phyloP scores from a whole-genome alignment of 352 stramenopile species.

The Phytophthora citricola region DNA sequence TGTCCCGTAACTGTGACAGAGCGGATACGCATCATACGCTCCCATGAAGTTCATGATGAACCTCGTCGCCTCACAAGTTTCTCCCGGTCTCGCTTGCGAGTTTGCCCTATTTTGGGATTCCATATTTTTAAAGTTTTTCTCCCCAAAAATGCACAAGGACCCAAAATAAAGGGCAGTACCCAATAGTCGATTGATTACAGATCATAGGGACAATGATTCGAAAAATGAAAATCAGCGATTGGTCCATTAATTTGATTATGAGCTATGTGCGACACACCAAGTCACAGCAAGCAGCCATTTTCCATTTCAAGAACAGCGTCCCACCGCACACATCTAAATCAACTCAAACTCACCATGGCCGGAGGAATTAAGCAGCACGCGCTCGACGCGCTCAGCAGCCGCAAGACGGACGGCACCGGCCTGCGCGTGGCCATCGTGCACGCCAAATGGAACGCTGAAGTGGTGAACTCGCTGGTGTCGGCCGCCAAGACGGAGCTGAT shows the following conservation, averaged over 20 bases:
- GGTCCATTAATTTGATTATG: not conserved
- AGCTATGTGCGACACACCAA: not conserved
- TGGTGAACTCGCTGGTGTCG: conserved; percentile 75
- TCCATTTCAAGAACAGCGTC: conserved; percentile 1
- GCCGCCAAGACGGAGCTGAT: conserved; percentile 73
- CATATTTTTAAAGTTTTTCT: too few relatives aligned
- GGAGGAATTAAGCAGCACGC: conserved; percentile 82
- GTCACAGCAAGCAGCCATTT: not conserved
- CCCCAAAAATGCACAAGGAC: too few relatives aligned
- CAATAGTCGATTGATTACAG: not conserved
- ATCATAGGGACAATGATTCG: not conserved
- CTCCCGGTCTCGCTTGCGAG: too few relatives aligned
- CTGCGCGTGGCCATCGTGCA: conserved; percentile 86
- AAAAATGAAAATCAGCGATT: not conserved
- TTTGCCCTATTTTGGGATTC: too few relatives aligned
- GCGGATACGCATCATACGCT: too few relatives aligned
- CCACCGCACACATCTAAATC: not conserved
- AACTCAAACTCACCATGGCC: conserved; percentile 25
- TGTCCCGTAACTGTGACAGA: too few relatives aligned
- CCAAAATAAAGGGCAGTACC: too few relatives aligned
- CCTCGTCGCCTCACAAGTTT: too few relatives aligned
- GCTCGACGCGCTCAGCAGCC: conserved; percentile 69
- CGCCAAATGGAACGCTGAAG: conserved; percentile 87
- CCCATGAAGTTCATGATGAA: too few relatives aligned
- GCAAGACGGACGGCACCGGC: conserved; percentile 79